A percentile compares a stretch with the other conserved stretches of the same genome.
These are phyloP conservation scores for Musa acuminata DNA, from an alignment of 176 grass and related monocot genomes.

Conservation along the genomic window DNA sequence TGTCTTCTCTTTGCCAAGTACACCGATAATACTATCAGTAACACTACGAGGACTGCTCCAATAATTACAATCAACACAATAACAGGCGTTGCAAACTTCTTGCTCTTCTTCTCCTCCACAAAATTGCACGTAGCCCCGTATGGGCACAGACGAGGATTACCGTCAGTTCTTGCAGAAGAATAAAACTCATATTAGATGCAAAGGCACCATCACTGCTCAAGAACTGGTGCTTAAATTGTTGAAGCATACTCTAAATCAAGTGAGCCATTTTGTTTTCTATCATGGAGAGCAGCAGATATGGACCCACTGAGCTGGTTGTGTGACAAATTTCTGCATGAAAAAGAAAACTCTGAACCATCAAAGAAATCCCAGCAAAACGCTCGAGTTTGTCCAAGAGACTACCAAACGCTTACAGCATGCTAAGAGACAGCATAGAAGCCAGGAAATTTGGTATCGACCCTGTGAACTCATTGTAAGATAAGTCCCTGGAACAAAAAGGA, in stretches of 20 bases:
- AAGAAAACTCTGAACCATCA: background rate
- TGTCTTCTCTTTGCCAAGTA: no score
- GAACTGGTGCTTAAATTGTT: background rate
- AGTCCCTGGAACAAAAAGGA: constrained; percentile 33
- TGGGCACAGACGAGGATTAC: background rate
- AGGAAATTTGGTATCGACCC: constrained; percentile 42
- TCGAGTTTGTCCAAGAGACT: background rate
- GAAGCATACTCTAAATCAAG: constrained; percentile 40
- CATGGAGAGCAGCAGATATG: constrained; percentile 30
- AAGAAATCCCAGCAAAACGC: background rate
- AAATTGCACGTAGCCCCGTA: background rate
- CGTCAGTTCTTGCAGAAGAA: background rate
- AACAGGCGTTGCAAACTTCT: background rate
- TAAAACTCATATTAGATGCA: background rate
- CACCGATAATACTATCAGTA: background rate
- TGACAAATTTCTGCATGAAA: constrained; percentile 32
- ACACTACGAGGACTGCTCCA: background rate
- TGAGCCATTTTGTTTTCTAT: constrained; percentile 26
- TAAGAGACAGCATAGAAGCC: constrained; percentile 24
- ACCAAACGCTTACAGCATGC: constrained; percentile 28
- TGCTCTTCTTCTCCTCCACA: background rate
- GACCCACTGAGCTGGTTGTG: constrained; percentile 34
- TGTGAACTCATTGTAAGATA: constrained; percentile 47
- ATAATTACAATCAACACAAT: background rate
- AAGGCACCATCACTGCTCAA: background rate